phyloP scores from a whole-genome alignment of 176 grass and related monocot species.

The Cenchrus fungigraminus region DNA sequence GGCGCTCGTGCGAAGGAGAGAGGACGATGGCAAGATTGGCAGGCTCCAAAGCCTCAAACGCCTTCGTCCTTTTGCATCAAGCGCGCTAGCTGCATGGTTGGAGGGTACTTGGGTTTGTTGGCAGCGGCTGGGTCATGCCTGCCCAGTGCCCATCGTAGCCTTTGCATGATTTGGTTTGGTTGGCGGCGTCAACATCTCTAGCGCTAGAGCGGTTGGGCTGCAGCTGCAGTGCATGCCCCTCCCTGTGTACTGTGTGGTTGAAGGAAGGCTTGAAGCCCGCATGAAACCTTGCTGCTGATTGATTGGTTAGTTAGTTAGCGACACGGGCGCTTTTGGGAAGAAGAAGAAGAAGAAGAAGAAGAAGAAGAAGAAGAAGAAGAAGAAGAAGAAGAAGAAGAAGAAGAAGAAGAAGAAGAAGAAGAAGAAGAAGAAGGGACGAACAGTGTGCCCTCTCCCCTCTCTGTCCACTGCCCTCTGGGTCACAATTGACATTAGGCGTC shows the following conservation, averaged over 20 bases:
- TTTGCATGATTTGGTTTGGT: neutral
- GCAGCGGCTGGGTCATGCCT: neutral
- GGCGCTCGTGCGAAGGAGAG: slow-evolving; percentile 44
- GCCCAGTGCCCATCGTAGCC: neutral
- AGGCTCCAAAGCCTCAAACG: neutral
- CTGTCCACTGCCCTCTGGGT: neutral
- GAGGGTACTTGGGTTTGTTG: neutral
- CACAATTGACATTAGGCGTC: neutral
- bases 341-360: too few relatives aligned
- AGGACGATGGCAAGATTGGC: slow-evolving; percentile 2
- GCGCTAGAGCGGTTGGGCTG: slow-evolving; percentile 5
- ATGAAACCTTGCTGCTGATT: slow-evolving; percentile 10
- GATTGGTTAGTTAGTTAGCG: neutral
- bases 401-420: too few relatives aligned
- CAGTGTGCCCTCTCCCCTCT: neutral
- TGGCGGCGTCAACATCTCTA: neutral
- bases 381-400: too few relatives aligned
- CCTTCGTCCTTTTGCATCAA: slow-evolving; percentile 8
- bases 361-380: too few relatives aligned
- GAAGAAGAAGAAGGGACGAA: too few relatives aligned
- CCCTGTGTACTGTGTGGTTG: neutral
- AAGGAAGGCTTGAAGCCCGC: neutral
- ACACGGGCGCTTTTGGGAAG: neutral
- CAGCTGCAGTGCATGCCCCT: neutral
- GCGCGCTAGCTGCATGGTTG: too few relatives aligned